Conservation (phyloP, 805 yeast species). For the Wickerhamiella sergipiensis region DNA sequence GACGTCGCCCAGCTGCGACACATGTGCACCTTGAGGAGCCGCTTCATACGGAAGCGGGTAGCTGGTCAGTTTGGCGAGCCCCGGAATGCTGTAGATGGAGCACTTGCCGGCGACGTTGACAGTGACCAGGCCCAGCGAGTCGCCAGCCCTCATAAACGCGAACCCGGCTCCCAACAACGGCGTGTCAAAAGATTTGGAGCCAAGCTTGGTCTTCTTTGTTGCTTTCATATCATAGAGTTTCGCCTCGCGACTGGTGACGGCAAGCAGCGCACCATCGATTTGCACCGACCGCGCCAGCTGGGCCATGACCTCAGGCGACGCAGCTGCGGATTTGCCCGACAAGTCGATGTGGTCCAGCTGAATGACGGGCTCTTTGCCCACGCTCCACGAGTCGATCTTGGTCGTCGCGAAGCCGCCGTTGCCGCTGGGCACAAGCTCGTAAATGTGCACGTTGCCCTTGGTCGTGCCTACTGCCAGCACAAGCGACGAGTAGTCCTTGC, state of each 20-base stretch:
- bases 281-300: conserved; percentile 46
- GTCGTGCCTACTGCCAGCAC: conserved; percentile 64
- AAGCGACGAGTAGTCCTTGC: conserved; percentile 60
- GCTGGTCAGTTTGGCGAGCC: conserved; percentile 12
- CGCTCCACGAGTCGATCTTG: conserved; percentile 38
- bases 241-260: conserved; percentile 33
- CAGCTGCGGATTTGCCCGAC: conserved; percentile 52
- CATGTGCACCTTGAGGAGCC: conserved; percentile 12
- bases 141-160: conserved; percentile 31
- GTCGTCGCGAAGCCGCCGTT: conserved; percentile 30
- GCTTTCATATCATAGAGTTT: conserved; percentile 53
- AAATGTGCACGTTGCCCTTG: conserved; percentile 54
- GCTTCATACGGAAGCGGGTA: conserved; percentile 9
- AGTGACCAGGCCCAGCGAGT: conserved; percentile 28
- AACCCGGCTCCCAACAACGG: conserved; percentile 40
- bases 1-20: conserved; percentile 27
- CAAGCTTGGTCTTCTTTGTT: conserved; percentile 41
- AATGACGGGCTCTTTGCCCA: conserved; percentile 39
- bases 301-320: conserved; percentile 43
- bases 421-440: conserved; percentile 47
- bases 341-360: conserved; percentile 45
- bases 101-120: conserved; percentile 12
- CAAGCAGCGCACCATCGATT: conserved; percentile 48
- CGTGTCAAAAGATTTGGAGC: conserved; percentile 49
- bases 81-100: conserved; percentile 16